Percentiles rank a stretch among this genome's conserved stretches.
phyloP scores from a whole-genome alignment of 441 rosid species.

The Gossypium aridum region DNA sequence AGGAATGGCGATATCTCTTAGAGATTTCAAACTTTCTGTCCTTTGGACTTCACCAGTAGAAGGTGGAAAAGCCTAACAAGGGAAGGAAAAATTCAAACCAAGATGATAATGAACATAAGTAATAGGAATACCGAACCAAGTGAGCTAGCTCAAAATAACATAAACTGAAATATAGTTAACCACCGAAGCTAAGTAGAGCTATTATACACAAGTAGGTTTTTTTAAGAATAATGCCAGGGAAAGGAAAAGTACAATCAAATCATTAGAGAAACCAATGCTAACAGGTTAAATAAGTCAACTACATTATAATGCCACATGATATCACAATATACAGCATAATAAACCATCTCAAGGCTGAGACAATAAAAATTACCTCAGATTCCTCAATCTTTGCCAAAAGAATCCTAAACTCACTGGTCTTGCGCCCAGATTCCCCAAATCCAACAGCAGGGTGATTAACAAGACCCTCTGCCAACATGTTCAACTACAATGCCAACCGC shows the following conservation, averaged over 20 bases:
- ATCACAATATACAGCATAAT: not conserved
- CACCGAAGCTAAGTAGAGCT: not conserved
- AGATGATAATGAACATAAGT: not conserved
- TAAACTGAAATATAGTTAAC: not conserved
- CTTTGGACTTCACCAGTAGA: conserved; percentile 90
- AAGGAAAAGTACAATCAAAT: not conserved
- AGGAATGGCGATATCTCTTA: conserved; percentile 78
- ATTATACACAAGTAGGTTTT: conserved; percentile 1
- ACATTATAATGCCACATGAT: not conserved
- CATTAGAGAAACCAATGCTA: not conserved
- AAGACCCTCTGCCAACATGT: conserved; percentile 96
- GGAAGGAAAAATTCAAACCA: conserved; percentile 10
- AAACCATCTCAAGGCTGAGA: not conserved
- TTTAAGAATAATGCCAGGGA: not conserved
- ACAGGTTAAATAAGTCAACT: not conserved
- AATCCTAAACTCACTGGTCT: conserved; percentile 70
- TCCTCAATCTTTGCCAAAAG: conserved; percentile 93
- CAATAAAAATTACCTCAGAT: conserved; percentile 63
- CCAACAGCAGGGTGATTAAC: conserved; percentile 88
- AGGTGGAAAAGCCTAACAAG: conserved; percentile 67
- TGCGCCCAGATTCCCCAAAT: conserved; percentile 86
- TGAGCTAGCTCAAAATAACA: not conserved
- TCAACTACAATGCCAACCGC: conserved; percentile 45
- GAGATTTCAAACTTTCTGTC: conserved; percentile 86
- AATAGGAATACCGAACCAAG: conserved; percentile 7